Evolutionary conservation across 306 rosid genomes (phyloP), one percentile per base, ranked within the genome.

Genomic region (Vachellia pachyceras): DNA sequence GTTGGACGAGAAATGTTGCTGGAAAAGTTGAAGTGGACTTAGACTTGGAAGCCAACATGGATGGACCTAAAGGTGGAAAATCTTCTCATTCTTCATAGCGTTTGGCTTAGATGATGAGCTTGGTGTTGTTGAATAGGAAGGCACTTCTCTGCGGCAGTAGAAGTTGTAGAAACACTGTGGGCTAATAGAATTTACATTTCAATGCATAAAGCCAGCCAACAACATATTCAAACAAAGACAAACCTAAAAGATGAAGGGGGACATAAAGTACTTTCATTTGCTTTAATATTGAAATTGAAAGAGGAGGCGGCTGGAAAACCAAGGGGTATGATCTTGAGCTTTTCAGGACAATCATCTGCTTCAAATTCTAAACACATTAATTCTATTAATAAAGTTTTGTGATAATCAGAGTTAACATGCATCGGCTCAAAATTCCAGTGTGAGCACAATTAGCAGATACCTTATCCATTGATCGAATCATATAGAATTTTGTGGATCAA

Each of bases 51-150:
- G 79, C 10, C 37, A 83, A 72, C 12, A 77, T 12, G 0, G 93
- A 92, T 85, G 88, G 86, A 81, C 89, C 90, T 54, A 92, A 84
- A 3, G 90, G 67, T 77, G 90, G 94, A 76, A 88, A 90, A 79
- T 85, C 82, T 49, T 82, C 75, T 80, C 85, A 72, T 50, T 79
- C 66, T 81, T 88, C 65, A 57, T 86, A 23, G 83, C 70, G 49
- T 79, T 85, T 64, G 84, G 75, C 71, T 87, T 86, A 4, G 86
- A 75, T 45, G 86, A 74, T 10, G 50, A 46, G 15, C 82, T 76
- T 7, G 90, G 83, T 17, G 87, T 73, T 67, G 89, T 47, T 47
- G 54, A 85, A 82, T 82, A 6, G 23, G 86, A 81, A 80, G 83
- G 83, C 3, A 82, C 81, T 84, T 88, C 89, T 84, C 97, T 92